These are phyloP conservation scores for Brasilioporus rufonigricans DNA, from an alignment of 768 basidiomycete species.

Conservation along the genomic window DNA sequence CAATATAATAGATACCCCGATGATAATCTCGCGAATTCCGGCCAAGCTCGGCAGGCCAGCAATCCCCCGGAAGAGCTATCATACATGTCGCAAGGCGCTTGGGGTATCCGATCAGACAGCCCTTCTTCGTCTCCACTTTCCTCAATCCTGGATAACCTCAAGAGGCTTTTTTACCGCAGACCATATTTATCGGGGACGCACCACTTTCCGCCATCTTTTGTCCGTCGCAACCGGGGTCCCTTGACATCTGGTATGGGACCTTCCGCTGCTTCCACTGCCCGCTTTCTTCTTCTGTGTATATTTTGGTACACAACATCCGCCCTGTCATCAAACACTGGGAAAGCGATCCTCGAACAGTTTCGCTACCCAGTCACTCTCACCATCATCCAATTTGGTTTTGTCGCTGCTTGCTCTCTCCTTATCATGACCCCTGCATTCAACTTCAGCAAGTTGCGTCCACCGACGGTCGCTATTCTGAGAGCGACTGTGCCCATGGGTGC, in stretches of 20 bases:
- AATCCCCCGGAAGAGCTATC: slow-evolving; percentile 11
- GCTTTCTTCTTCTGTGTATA: slow-evolving; percentile 77
- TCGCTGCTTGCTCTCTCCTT: slow-evolving; percentile 81
- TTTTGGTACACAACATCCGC: slow-evolving; percentile 96
- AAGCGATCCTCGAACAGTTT: slow-evolving; percentile 90
- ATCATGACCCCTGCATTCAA: slow-evolving; percentile 74
- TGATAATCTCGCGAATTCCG: slow-evolving; percentile 13
- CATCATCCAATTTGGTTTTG: slow-evolving; percentile 96
- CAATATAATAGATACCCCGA: slow-evolving; percentile 17
- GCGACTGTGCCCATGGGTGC: slow-evolving; percentile 93
- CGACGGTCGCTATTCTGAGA: slow-evolving; percentile 68
- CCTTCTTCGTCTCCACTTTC: slow-evolving; percentile 7
- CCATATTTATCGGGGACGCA: slow-evolving; percentile 12
- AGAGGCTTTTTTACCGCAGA: slow-evolving; percentile 17
- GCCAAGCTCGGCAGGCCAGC: slow-evolving; percentile 25
- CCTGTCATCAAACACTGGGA: slow-evolving; percentile 94
- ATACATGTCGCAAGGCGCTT: slow-evolving; percentile 6
- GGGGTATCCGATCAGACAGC: slow-evolving; percentile 3
- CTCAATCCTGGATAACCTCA: slow-evolving; percentile 15
- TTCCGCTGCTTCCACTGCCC: slow-evolving; percentile 32
- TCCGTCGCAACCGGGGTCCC: slow-evolving; percentile 23
- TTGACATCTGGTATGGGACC: slow-evolving; percentile 14
- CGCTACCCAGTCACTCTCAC: slow-evolving; percentile 95
- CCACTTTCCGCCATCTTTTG: slow-evolving; percentile 22
- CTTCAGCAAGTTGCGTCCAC: slow-evolving; percentile 65